Evolutionary conservation across 2,329 filamentous ascomycete species (phyloP), one percentile per base, ranked within the genome.

Genomic region (Decorospora gaudefroyi): DNA sequence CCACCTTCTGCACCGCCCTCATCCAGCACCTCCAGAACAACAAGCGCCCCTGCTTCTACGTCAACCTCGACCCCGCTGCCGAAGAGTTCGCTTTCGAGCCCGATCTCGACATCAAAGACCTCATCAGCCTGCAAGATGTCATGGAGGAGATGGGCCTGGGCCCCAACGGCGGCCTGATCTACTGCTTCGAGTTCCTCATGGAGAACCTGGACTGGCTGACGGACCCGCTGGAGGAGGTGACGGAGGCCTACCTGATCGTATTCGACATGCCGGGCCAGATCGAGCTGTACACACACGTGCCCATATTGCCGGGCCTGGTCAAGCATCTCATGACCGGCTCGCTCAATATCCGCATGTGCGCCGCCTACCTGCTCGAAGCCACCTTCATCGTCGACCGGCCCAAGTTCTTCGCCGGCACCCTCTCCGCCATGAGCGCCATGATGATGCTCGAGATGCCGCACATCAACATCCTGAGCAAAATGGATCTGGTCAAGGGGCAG

Each of bases 221-320:
- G 32, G 87, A 95, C 52, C 84, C 87, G 12, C 83, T 96, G 42
- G 90, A 95, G 61, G 81, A 84, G 28, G 78, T 95, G 43, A 92
- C 89, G 7, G 93, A 99, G 62, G 93, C 97, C 63, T 96, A 96
- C 71, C 81, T 99, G 52, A 95, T 97, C 71, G 88, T 99, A 53
- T 90, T 99, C 74, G 93, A 99, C 74, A 96, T 97, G 88, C 93
- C 93, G 0, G 93, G 93, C 44, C 93, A 99, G 76, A 97, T 99
- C 71, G 93, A 99, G 74, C 83, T 99, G 10, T 99, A 97, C 75
- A 97, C 92, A 2, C 93, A 99, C 69, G 88, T 97, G 22, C 93
- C 93, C 26, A 87, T 99, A 55, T 77, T 99, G 21, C 93, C 93
- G 1, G 82, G 84, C 13, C 81, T 99, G 33, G 85, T 92, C 55